Evolutionary conservation across 345 rosid species (phyloP).

Genomic region (Toxicodendron radicans): DNA sequence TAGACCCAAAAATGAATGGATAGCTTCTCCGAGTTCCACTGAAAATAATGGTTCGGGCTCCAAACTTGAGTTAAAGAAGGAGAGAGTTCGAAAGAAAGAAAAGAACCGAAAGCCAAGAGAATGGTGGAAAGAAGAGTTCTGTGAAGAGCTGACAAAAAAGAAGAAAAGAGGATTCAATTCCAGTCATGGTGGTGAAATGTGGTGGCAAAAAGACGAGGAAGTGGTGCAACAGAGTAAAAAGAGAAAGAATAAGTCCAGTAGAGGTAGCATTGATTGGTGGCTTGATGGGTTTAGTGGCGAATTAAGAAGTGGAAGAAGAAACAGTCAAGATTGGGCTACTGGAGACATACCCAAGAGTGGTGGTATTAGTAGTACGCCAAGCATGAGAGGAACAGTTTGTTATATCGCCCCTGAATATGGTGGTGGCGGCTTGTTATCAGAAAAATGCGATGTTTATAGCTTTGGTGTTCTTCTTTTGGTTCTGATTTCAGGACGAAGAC

Average conservation of each 20-base stretch:
- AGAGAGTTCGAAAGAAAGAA: slow-evolving; percentile 39
- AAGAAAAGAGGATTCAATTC: slow-evolving; percentile 46
- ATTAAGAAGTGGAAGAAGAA: slow-evolving; percentile 38
- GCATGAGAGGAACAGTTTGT: slow-evolving; percentile 88
- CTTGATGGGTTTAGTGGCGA: slow-evolving; percentile 75
- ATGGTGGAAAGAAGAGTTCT: slow-evolving; percentile 90
- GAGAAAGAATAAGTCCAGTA: slow-evolving; percentile 46
- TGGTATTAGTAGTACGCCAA: slow-evolving; percentile 75
- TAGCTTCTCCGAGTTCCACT: slow-evolving; percentile 32
- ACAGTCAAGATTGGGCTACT: slow-evolving; percentile 63
- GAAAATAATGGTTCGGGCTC: slow-evolving; percentile 32
- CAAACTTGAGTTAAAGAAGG: slow-evolving; percentile 45
- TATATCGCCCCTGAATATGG: slow-evolving; percentile 84
- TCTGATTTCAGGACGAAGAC: slow-evolving; percentile 67
- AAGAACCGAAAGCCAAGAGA: slow-evolving; percentile 63
- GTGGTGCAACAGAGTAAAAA: slow-evolving; percentile 36
- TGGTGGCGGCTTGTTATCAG: slow-evolving; percentile 63
- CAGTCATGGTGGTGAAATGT: slow-evolving; percentile 47
- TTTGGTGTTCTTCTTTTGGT: slow-evolving; percentile 74
- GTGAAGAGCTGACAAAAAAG: slow-evolving; percentile 66
- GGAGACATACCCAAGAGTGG: slow-evolving; percentile 74
- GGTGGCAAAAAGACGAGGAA: slow-evolving; percentile 68
- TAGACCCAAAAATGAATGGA: slow-evolving; percentile 51
- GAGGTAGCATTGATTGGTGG: slow-evolving; percentile 73
- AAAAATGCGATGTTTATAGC: slow-evolving; percentile 76